These are phyloP conservation scores for Acer saccharum DNA, from an alignment of 345 rosid genomes.

Conservation along the genomic window DNA sequence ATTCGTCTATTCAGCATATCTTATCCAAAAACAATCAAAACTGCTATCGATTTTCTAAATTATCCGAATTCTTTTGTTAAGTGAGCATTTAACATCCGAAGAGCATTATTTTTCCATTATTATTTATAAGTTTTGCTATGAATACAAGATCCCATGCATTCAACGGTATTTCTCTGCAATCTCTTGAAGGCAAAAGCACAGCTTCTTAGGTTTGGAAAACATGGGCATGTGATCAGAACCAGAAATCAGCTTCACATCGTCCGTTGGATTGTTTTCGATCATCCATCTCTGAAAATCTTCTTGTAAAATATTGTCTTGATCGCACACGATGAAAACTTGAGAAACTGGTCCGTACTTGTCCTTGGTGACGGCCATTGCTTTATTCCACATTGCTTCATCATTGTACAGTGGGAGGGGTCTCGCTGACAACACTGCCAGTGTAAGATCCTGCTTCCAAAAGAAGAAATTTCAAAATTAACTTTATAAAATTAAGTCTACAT, in stretches of 20 bases:
- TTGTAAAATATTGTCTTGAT: constrained; percentile 16
- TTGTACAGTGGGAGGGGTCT: constrained; percentile 21
- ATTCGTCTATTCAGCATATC: no score
- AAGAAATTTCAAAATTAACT: no score
- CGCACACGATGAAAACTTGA: constrained; percentile 39
- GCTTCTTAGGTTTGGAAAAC: constrained; percentile 38
- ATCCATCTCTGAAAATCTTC: constrained; percentile 36
- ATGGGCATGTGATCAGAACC: constrained; percentile 53
- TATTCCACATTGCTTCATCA: neutral
- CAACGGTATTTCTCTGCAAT: constrained; percentile 24
- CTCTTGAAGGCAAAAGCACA: constrained; percentile 32
- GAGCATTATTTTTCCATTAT: no score
- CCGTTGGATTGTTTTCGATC: constrained; percentile 34
- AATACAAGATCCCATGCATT: no score
- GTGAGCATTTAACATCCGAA: no score
- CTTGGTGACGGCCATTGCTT: no score
- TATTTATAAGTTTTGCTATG: no score
- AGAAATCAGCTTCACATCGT: constrained; percentile 32
- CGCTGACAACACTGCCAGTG: constrained; percentile 26
- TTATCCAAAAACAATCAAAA: no score
- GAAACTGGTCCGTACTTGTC: constrained; percentile 24
- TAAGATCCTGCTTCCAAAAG: constrained; percentile 22
- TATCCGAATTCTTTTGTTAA: no score
- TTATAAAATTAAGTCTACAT: no score
- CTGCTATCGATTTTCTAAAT: no score